phyloP scores from a whole-genome alignment of 2,329 filamentous ascomycete genomes.

The Neopestalotiopsis sp. region DNA sequence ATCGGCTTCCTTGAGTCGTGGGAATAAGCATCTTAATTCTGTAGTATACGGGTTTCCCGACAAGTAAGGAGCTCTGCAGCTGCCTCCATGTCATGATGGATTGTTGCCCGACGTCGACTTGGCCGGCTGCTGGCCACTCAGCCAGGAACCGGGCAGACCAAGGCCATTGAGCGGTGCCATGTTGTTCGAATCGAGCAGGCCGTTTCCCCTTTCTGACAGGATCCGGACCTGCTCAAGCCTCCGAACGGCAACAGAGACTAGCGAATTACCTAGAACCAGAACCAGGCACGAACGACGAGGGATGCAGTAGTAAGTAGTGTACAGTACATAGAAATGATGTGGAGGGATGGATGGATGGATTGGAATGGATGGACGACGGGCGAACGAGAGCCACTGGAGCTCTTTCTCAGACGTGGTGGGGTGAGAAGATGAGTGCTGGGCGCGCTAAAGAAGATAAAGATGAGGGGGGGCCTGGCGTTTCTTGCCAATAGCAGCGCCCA shows the following conservation, averaged over 20 bases:
- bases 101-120: not conserved
- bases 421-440: constrained; percentile 12
- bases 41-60: too few species aligned
- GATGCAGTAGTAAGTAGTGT: too few species aligned
- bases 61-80: too few species aligned
- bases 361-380: not conserved
- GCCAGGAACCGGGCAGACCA: constrained; percentile 8
- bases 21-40: not conserved
- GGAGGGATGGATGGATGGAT: not conserved
- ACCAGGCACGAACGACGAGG: constrained; percentile 11
- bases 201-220: constrained; percentile 13
- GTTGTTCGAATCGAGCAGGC: constrained; percentile 16
- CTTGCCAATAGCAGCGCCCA: constrained; percentile 7
- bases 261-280: constrained; percentile 5
- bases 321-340: too few species aligned
- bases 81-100: not conserved
- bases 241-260: not conserved
- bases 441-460: not conserved
- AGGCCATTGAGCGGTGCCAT: constrained; percentile 21
- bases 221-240: constrained; percentile 1
- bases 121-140: constrained; percentile 12
- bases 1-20: not conserved
- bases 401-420: constrained; percentile 1
- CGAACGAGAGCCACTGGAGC: constrained; percentile 13
- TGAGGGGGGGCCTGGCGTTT: not conserved